Evolutionary conservation across 371 early-diverging fungal species (phyloP).

Genomic region (Mortierella sp.): DNA sequence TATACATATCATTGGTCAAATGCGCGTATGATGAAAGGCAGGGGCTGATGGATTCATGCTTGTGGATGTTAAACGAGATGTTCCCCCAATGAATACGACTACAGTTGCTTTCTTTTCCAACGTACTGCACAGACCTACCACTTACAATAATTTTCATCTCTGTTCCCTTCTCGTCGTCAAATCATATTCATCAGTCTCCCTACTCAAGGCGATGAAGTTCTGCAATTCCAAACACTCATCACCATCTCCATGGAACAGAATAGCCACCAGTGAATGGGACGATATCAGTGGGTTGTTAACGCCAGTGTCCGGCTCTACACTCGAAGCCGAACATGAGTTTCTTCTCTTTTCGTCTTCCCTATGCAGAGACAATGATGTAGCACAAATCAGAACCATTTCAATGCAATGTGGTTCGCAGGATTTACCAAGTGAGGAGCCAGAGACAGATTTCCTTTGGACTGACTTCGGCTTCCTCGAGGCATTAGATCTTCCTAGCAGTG

Average conservation of each 20-base stretch:
- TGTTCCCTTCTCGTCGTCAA: no score
- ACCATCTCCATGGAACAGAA: neutral
- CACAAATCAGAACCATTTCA: neutral
- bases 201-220: neutral
- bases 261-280: no score
- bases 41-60: neutral
- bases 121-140: no score
- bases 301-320: neutral
- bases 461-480: slow-evolving; percentile 20
- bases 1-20: neutral
- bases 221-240: neutral
- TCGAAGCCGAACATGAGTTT: neutral
- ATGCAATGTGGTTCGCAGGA: neutral
- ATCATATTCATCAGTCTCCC: no score
- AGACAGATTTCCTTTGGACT: slow-evolving; percentile 9
- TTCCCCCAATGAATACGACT: no score
- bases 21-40: neutral
- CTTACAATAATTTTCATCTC: no score
- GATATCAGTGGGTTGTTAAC: slow-evolving; percentile 1
- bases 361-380: neutral
- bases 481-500: neutral
- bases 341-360: neutral
- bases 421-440: neutral
- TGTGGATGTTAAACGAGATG: neutral
- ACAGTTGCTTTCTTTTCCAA: no score